These are phyloP conservation scores for Aspergillus ochraceoroseus DNA, from an alignment of 2,329 filamentous ascomycete species.

Conservation along the genomic window DNA sequence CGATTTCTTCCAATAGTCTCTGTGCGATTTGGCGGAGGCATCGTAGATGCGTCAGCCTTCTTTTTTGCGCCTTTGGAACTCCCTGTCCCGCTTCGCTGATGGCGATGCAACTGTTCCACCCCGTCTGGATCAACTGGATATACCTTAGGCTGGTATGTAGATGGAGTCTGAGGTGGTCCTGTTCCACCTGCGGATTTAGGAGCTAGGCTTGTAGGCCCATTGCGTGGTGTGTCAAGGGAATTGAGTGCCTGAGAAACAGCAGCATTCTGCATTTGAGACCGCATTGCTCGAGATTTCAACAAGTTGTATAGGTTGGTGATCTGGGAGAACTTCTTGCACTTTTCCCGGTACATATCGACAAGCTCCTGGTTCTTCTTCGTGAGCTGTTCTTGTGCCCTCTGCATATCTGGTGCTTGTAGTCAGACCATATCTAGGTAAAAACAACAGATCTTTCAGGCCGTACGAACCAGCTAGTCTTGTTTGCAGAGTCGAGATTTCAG, in stretches of 20 bases:
- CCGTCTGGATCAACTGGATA: constrained; percentile 27
- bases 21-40: constrained; percentile 31
- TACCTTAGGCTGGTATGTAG: constrained; percentile 20
- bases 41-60: constrained; percentile 21
- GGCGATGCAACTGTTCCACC: constrained; percentile 37
- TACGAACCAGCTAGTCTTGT: constrained; percentile 58
- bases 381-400: constrained; percentile 58
- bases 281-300: constrained; percentile 54
- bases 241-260: constrained; percentile 48
- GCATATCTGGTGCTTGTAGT: constrained; percentile 45
- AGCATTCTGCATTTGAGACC: constrained; percentile 51
- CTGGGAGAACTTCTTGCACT: constrained; percentile 63
- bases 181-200: constrained; percentile 13
- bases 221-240: constrained; percentile 26
- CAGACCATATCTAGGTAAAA: not conserved
- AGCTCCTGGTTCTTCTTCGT: constrained; percentile 69
- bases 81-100: constrained; percentile 40
- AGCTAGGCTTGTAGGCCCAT: constrained; percentile 13
- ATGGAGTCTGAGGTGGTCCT: constrained; percentile 26
- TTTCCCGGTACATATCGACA: constrained; percentile 61
- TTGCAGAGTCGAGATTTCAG: constrained; percentile 63
- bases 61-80: constrained; percentile 31
- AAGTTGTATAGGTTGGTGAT: constrained; percentile 58
- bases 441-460: not conserved
- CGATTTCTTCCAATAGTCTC: constrained; percentile 23